phyloP scores from a whole-genome alignment of 306 rosid species.

The Cucumis hystrix region DNA sequence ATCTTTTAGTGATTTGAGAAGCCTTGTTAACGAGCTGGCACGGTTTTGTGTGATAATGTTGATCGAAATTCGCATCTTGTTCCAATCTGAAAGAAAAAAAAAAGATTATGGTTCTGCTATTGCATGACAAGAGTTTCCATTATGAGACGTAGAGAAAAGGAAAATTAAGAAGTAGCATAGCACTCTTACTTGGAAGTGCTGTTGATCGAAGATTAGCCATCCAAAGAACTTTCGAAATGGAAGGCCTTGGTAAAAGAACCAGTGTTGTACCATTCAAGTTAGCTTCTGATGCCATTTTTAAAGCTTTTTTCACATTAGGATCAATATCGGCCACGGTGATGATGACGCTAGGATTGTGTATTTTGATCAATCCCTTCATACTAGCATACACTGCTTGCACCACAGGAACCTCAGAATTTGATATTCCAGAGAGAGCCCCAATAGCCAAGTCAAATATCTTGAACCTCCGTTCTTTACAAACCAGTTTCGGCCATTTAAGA shows the following conservation, averaged over 20 bases:
- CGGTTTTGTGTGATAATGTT: constrained; percentile 86
- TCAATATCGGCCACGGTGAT: constrained; percentile 61
- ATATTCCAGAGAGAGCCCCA: constrained; percentile 53
- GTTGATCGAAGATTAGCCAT: constrained; percentile 85
- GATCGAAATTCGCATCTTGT: constrained; percentile 55
- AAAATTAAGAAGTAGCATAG: neutral
- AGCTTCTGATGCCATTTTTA: constrained; percentile 74
- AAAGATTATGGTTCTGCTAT: no score
- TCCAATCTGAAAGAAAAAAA: constrained; percentile 56
- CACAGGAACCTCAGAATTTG: constrained; percentile 73
- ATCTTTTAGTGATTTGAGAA: constrained; percentile 61
- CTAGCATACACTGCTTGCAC: constrained; percentile 72
- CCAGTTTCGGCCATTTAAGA: constrained; percentile 65
- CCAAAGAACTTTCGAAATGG: constrained; percentile 78
- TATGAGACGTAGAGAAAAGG: neutral
- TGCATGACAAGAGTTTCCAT: neutral
- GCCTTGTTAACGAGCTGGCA: constrained; percentile 56
- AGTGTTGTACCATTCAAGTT: constrained; percentile 41
- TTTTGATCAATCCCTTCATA: constrained; percentile 81
- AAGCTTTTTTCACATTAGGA: constrained; percentile 60
- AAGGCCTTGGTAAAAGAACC: constrained; percentile 57
- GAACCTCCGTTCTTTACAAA: constrained; percentile 69
- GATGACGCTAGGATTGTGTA: constrained; percentile 78
- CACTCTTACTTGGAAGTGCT: constrained; percentile 64
- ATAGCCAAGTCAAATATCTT: constrained; percentile 68